These are phyloP conservation scores for Dentipellis fragilis DNA, from an alignment of 768 basidiomycete species.

Conservation along the genomic window DNA sequence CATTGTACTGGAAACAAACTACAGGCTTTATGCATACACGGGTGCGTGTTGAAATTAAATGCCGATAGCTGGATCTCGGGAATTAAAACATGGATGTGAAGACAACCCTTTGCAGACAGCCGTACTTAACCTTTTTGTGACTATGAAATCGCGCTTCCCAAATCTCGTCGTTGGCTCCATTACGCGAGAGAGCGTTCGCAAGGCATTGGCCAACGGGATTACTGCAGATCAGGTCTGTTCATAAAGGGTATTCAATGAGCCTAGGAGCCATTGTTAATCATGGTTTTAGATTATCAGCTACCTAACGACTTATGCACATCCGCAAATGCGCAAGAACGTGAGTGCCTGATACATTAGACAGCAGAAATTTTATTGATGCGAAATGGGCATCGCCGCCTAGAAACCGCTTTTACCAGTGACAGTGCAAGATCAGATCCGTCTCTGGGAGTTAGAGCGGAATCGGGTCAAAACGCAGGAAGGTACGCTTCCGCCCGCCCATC, in stretches of 20 bases:
- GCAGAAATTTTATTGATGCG: conserved; percentile 5
- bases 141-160: conserved; percentile 88
- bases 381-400: conserved; percentile 26
- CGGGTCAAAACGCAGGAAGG: conserved; percentile 82
- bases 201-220: conserved; percentile 89
- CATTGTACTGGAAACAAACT: conserved; percentile 96
- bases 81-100: conserved; percentile 21
- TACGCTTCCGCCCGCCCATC: conserved; percentile 18
- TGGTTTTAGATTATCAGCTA: conserved; percentile 82
- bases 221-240: conserved; percentile 84
- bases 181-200: conserved; percentile 91
- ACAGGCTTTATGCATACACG: conserved; percentile 96
- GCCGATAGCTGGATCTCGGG: not conserved
- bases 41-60: conserved; percentile 33
- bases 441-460: conserved; percentile 95
- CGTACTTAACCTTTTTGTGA: conserved; percentile 88
- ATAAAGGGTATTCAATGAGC: not conserved
- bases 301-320: conserved; percentile 88
- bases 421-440: conserved; percentile 91
- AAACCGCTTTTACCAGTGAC: conserved; percentile 91
- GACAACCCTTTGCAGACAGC: conserved; percentile 95
- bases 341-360: conserved; percentile 14
- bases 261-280: too few relatives aligned
- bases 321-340: conserved; percentile 95
- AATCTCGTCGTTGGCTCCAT: conserved; percentile 95